phyloP scores from a whole-genome alignment of 139 green algal species.

The Eudorina sp. region DNA sequence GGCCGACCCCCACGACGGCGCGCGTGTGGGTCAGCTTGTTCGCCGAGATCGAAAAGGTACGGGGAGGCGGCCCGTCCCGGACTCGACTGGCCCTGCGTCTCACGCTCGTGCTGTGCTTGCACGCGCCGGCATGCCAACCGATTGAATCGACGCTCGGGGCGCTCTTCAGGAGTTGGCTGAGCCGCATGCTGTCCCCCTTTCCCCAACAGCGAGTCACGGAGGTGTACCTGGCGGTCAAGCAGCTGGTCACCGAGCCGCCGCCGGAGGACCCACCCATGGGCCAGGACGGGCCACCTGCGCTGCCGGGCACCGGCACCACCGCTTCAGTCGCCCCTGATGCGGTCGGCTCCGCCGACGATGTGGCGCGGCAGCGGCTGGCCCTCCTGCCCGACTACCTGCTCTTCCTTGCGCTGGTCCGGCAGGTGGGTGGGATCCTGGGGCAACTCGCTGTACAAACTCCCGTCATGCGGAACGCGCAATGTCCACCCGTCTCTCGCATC shows the following conservation, averaged over 20 bases:
- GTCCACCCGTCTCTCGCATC: no score
- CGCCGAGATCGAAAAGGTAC: slow-evolving; percentile 60
- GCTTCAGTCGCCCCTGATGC: background rate
- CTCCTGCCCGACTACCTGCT: slow-evolving; percentile 45
- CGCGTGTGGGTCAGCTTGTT: slow-evolving; percentile 60
- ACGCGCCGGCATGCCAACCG: no score
- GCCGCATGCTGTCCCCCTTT: background rate
- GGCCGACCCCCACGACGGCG: slow-evolving; percentile 30
- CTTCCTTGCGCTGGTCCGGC: slow-evolving; percentile 29
- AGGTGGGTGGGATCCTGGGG: background rate
- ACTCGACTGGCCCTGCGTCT: background rate
- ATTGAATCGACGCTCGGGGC: no score
- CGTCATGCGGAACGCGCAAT: no score
- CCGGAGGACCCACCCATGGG: slow-evolving; percentile 25
- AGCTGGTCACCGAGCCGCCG: slow-evolving; percentile 46
- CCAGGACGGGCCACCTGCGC: background rate
- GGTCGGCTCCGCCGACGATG: background rate
- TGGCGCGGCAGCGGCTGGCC: background rate
- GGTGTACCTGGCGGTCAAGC: slow-evolving; percentile 43
- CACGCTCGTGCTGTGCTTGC: no score
- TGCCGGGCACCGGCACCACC: background rate
- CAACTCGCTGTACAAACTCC: no score
- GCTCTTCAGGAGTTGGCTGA: no score
- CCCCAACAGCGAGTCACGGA: slow-evolving; percentile 50
- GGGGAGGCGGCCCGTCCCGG: background rate